A percentile compares a stretch with the other conserved stretches of the same genome.
Conservation (phyloP, 2,329 filamentous ascomycete genomes). For the Venturia nashicola region DNA sequence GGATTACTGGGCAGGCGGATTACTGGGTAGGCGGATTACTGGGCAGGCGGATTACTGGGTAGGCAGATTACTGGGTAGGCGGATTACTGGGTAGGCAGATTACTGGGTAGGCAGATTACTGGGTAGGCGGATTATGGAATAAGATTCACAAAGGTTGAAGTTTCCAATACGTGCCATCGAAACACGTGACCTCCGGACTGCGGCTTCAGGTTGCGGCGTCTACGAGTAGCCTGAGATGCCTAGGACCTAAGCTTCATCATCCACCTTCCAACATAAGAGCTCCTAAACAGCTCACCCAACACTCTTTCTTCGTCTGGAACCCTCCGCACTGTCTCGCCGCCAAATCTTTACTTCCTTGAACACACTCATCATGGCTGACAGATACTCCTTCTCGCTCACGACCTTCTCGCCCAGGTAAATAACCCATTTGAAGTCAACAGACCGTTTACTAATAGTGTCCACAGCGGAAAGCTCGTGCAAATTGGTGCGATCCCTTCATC, state of each 20-base stretch:
- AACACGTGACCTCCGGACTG: too few species aligned
- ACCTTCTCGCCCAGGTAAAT: constrained; percentile 97
- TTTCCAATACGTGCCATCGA: too few species aligned
- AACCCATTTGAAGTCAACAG: constrained; percentile 14
- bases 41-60: too few species aligned
- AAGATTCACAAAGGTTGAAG: too few species aligned
- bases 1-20: too few species aligned
- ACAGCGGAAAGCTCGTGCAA: constrained; percentile 95
- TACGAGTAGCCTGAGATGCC: too few species aligned
- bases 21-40: too few species aligned
- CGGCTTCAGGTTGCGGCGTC: too few species aligned
- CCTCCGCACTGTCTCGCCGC: not conserved
- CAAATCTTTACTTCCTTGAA: not conserved
- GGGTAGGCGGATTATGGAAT: too few species aligned
- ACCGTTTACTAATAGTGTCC: constrained; percentile 31
- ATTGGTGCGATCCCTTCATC: constrained; percentile 51
- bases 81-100: not conserved
- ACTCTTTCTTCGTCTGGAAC: not conserved
- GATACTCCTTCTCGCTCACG: constrained; percentile 98
- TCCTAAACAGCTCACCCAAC: not conserved
- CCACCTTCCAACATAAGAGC: not conserved
- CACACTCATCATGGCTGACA: constrained; percentile 65
- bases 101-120: not conserved
- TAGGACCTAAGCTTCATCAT: not conserved
- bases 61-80: too few species aligned